phyloP scores from a whole-genome alignment of 2,329 filamentous ascomycete species.

The Penicillium sp. region DNA sequence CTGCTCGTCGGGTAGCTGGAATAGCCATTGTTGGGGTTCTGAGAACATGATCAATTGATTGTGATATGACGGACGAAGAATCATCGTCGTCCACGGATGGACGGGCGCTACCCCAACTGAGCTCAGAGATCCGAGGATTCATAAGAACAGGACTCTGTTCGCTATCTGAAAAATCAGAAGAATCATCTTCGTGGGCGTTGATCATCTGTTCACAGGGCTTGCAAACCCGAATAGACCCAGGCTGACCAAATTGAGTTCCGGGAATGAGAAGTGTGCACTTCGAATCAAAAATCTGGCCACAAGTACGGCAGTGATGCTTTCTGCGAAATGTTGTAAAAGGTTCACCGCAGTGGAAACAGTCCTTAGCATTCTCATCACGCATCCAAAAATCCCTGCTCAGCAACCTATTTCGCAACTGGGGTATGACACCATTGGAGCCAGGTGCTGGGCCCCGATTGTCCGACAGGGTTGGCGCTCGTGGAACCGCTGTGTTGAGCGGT shows the following conservation, averaged over 20 bases:
- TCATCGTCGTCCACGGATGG: constrained; percentile 53
- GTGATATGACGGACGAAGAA: constrained; percentile 50
- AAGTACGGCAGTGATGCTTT: constrained; percentile 93
- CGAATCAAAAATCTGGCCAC: constrained; percentile 97
- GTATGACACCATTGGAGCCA: constrained; percentile 42
- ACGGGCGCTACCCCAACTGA: constrained; percentile 55
- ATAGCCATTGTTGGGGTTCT: constrained; percentile 67
- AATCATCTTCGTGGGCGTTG: constrained; percentile 85
- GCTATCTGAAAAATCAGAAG: constrained; percentile 86
- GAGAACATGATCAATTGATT: constrained; percentile 51
- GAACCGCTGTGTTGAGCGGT: constrained; percentile 35
- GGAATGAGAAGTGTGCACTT: constrained; percentile 94
- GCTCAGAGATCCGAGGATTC: constrained; percentile 63
- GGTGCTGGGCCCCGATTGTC: constrained; percentile 22
- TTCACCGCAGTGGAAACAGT: constrained; percentile 90
- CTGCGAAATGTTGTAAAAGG: constrained; percentile 91
- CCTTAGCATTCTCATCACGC: constrained; percentile 97
- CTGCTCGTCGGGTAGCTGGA: constrained; percentile 66
- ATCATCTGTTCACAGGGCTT: constrained; percentile 92
- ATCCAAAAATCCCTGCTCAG: constrained; percentile 98
- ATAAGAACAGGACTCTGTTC: constrained; percentile 65
- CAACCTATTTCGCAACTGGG: constrained; percentile 80
- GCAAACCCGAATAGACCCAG: constrained; percentile 83
- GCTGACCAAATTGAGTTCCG: constrained; percentile 84
- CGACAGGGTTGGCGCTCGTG: constrained; percentile 24